phyloP scores from a whole-genome alignment of 331 rosid genomes.

The Cydonia oblonga region DNA sequence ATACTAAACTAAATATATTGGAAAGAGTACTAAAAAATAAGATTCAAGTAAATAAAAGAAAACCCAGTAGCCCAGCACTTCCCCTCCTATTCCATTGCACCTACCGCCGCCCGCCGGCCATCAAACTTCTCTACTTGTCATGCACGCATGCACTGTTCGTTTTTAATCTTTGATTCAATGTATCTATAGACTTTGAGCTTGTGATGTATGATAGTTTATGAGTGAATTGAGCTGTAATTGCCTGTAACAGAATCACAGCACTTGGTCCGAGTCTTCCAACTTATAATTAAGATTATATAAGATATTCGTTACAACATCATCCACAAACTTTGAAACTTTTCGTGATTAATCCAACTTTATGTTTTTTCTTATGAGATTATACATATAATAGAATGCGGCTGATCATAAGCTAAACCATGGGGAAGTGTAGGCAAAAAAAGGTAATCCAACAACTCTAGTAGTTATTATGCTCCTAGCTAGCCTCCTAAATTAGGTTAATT shows the following conservation, averaged over 20 bases:
- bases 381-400: neutral
- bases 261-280: neutral
- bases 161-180: neutral
- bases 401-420: neutral
- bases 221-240: neutral
- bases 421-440: neutral
- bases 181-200: neutral
- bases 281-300: neutral
- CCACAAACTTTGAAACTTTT: neutral
- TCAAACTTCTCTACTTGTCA: too few relatives aligned
- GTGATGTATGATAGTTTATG: neutral
- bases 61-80: too few relatives aligned
- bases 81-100: too few relatives aligned
- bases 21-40: too few relatives aligned
- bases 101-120: too few relatives aligned
- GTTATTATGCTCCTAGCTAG: neutral
- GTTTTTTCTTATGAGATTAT: neutral
- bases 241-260: neutral
- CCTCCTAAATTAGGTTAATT: neutral
- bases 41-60: too few relatives aligned
- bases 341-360: neutral
- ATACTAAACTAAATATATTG: too few relatives aligned
- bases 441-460: neutral
- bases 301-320: neutral
- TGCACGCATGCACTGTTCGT: neutral